Base-by-base conservation (phyloP, 139 green algal genomes). In the Picochlorum sp. region DNA sequence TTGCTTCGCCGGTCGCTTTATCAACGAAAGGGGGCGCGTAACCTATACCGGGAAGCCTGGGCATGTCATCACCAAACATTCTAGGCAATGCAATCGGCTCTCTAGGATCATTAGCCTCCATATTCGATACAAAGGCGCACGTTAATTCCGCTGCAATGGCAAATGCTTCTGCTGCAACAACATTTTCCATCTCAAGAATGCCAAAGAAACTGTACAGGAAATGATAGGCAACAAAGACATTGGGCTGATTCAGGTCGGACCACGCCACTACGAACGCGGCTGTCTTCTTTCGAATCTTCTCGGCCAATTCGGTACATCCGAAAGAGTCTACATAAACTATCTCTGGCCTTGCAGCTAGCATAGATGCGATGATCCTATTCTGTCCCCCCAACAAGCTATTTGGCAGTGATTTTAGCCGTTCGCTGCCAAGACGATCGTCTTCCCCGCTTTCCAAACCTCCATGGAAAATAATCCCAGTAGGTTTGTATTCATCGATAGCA, bases 131-230 rank as follows among this genome's bases (percentile, higher is more conserved):
- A 54, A 36, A 69, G 4, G 65, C 59, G 32, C 67, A 54, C 22
- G 39, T 50, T 3, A 72, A 32, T 36, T 80, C 68, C 7, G 47
- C 40, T 4, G 71, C 76, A 0, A 90, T 28, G 7, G 77, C 75
- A 63, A 85, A 93, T 4, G 85, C 82, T 69, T 87, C 84, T 5
- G 66, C 45, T 26, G 81, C n/a, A 0, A 62, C 75, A 4, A 74
- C 57, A 8, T 14, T 50, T 8, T 44, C 33, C 16, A 53, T 70
- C 22, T 74, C 54, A 13, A 93, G 50, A 31, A 63, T 64, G 18
- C 65, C 66, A 25, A 91, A 81, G 51, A 93, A 87, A 7, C 67
- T 57, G 58, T 73, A 65, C 32, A 57, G 65, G 66, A 91, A 91
- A 37, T 86, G 74, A 3, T 73, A 59, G 32, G 78, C 75, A 0